Conservation (phyloP, 441 rosid species). For the Euphorbia celastroides region DNA sequence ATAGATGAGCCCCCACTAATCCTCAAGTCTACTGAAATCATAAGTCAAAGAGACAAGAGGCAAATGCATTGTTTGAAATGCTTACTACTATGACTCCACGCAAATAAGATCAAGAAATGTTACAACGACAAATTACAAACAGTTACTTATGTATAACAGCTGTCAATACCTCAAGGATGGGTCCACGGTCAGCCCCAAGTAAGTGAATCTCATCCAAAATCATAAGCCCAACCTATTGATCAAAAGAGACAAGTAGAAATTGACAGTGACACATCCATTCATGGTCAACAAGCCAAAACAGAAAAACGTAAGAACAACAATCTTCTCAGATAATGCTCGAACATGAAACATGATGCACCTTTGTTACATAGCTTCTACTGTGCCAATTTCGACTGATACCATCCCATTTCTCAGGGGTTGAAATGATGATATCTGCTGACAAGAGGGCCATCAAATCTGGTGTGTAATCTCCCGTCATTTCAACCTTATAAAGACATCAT, state of each 20-base stretch:
- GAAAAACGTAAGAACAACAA: not conserved
- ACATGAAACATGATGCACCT: conserved; percentile 42
- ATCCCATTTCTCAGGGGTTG: conserved; percentile 99
- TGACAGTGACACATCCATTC: conserved; percentile 2
- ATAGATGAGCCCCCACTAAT: not conserved
- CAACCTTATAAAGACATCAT: conserved; percentile 51
- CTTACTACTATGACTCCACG: not conserved
- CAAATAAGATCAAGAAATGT: not conserved
- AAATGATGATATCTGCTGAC: conserved; percentile 96
- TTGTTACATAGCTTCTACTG: conserved; percentile 92
- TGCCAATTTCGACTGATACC: conserved; percentile 99
- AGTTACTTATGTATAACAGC: not conserved
- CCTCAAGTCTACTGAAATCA: not conserved
- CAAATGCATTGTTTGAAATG: not conserved
- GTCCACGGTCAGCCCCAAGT: conserved; percentile 99
- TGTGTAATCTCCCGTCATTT: conserved; percentile 99
- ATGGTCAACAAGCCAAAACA: conserved; percentile 2
- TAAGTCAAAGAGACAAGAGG: not conserved
- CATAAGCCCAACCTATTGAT: conserved; percentile 86
- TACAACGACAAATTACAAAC: not conserved
- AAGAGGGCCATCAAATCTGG: conserved; percentile 96
- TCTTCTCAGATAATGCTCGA: conserved; percentile 8
- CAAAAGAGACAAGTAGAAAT: conserved; percentile 19
- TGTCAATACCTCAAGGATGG: conserved; percentile 87
- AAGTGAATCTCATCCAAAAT: conserved; percentile 99